Base-by-base conservation (phyloP, 2,329 filamentous ascomycete species). In the Aspergillus sp. region DNA sequence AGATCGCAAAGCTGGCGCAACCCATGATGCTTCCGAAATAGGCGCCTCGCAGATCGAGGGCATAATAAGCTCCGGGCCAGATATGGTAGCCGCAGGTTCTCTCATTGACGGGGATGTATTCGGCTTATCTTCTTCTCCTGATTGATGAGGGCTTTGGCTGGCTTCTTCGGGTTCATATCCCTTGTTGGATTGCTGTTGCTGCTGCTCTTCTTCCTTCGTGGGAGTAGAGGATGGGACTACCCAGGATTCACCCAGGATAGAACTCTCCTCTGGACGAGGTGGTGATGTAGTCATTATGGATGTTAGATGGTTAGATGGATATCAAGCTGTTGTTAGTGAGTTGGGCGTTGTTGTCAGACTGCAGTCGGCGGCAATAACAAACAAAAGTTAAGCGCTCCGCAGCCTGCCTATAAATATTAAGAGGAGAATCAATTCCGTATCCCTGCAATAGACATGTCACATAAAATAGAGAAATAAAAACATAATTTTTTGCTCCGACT, bases 51-150 rank as follows among this genome's bases (percentile, higher is more conserved):
- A 61, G 37, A 68, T 66, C 5, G 65, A 67, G 4, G 65, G 65
- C 65, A 68, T 68, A 19, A 68, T 63, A 6, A 68, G 58, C 43
- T 68, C 64, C 2, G 65, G 65, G 5, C 65, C 65, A 9, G 62
- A 57, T 36, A 58, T 47, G 5, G 58, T 61, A 8, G 61, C 64
- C 31, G 54, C 51, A 34, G 52, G 53, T 27, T 51, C 49, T 7
- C 47, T 42, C 28, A 55, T 52, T 7, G 63, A 62, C 27, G 57
- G 48, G 6, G 51, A 47, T 27, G 44, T 44, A 39, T 55, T 43
- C 33, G 43, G 47, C 35, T 48, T 39, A 29, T 44, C 39, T 45
- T 37, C 42, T 42, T 42, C 27, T 42, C 41, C 27, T 35, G 33
- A 32, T 43, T 13, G 43, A 30, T 31, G 39, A 19, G 43, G 50